Evolutionary conservation across 2,329 filamentous ascomycete species (phyloP).

Genomic region (Xylariaceae sp.): DNA sequence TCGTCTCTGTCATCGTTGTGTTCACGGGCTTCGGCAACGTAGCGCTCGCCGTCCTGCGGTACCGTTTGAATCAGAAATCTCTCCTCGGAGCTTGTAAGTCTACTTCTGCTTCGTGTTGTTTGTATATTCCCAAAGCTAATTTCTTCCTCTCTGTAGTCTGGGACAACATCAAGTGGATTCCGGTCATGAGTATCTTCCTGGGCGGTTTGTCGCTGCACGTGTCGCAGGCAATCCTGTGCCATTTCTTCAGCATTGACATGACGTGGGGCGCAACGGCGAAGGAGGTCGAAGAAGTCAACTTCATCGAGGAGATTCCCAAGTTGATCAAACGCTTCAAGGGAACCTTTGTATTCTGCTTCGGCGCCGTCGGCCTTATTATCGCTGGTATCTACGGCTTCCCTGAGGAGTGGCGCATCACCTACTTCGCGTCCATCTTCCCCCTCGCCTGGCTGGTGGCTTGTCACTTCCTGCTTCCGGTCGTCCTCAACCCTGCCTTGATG

Average conservation of each 20-base stretch:
- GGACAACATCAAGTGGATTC: constrained; percentile 61
- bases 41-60: constrained; percentile 63
- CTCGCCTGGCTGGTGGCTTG: constrained; percentile 57
- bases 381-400: constrained; percentile 41
- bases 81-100: constrained; percentile 52
- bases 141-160: constrained; percentile 43
- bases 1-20: constrained; percentile 43
- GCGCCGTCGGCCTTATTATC: constrained; percentile 40
- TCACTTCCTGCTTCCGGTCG: constrained; percentile 65
- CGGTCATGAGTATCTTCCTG: constrained; percentile 51
- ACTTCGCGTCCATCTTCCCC: constrained; percentile 67
- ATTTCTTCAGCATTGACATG: constrained; percentile 53
- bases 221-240: constrained; percentile 48
- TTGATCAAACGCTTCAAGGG: constrained; percentile 44
- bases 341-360: constrained; percentile 41
- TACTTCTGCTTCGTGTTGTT: not conserved
- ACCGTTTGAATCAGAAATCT: constrained; percentile 60
- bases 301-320: constrained; percentile 43
- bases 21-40: constrained; percentile 44
- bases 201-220: constrained; percentile 53
- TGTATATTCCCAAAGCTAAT: constrained; percentile 8
- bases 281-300: constrained; percentile 45
- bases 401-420: constrained; percentile 59
- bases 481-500: constrained; percentile 69
- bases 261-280: constrained; percentile 45